Evolutionary conservation across 495 filamentous ascomycete genomes (phyloP).

Genomic region (Annulohypoxylon moriforme): DNA sequence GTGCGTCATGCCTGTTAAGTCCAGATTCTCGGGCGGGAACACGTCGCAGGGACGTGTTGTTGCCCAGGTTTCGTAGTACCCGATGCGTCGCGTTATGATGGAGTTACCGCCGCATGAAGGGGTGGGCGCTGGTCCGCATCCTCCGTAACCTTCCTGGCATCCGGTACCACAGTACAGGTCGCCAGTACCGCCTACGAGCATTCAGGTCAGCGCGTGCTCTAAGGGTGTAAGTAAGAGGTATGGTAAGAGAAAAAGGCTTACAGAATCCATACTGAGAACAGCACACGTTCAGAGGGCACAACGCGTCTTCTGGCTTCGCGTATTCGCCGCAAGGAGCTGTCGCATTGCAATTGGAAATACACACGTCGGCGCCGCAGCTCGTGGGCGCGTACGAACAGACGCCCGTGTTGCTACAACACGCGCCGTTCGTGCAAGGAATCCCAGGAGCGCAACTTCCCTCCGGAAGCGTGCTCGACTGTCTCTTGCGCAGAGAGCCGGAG

Average conservation of each 20-base stretch:
- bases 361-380: not conserved
- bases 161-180: not conserved
- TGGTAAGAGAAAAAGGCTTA: not conserved
- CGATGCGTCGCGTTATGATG: not conserved
- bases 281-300: conserved; percentile 14
- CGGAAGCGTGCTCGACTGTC: not conserved
- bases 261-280: conserved; percentile 7
- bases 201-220: not conserved
- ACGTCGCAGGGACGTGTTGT: not conserved
- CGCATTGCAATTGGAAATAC: not conserved
- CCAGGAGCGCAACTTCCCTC: not conserved
- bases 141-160: not conserved
- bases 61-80: conserved; percentile 11
- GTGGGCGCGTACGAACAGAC: not conserved
- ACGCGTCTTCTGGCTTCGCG: not conserved
- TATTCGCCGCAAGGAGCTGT: not conserved
- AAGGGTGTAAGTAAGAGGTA: not conserved
- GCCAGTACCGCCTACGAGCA: not conserved
- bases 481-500: not conserved
- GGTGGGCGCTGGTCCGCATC: not conserved
- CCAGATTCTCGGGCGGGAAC: not conserved
- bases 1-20: conserved; percentile 24
- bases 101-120: not conserved
- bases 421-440: not conserved
- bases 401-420: not conserved